Evolutionary conservation across 495 filamentous ascomycete genomes (phyloP), one percentile per base, ranked within the genome.

Genomic region (Penicillium daleae): DNA sequence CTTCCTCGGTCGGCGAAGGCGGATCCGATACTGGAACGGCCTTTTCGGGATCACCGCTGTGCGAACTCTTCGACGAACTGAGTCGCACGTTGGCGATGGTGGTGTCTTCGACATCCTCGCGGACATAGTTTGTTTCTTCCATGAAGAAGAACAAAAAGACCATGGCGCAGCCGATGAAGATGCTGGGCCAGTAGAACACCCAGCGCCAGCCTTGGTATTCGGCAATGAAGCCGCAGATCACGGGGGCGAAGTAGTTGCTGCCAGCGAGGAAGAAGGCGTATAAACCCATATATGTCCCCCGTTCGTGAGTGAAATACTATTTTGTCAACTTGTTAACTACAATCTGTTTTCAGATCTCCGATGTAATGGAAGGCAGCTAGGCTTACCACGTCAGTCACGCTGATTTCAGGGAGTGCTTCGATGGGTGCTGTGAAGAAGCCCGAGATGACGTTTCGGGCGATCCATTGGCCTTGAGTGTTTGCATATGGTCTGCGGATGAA

Each of bases 401-500:
- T 81, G 17, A 85, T 86, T 68, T 88, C 87, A 6, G 81, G 84
- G 6, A 88, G 76, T 12, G 84, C 83, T 74, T 89, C 87, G 35
- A 90, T 85, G 0, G 87, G 87, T 15, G 87, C 86, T 13, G 79
- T 83, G 58, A 90, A 87, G 74, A 90, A 89, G 0, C 88, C 87
- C 33, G 81, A 78, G 8, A 89, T 57, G 27, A 89, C 75, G 31
- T 83, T 84, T 48, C 82, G 84, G n/a, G 81, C 86, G 24, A 87
- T 85, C 86, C 87, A 89, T 67, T 88, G 80, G 15, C 85, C 82
- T 54, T 87, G 83, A 22, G 72, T 85, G 32, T 44, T 54, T 4
- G 73, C 68, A 53, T 77, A 78, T 6, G 79, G 75, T 42, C 79
- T 81, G 44, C 6, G 6, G 10, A 6, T 10, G 55, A 62, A 13